Conservation (phyloP, 345 rosid species). For the Linum usitatissimum region DNA sequence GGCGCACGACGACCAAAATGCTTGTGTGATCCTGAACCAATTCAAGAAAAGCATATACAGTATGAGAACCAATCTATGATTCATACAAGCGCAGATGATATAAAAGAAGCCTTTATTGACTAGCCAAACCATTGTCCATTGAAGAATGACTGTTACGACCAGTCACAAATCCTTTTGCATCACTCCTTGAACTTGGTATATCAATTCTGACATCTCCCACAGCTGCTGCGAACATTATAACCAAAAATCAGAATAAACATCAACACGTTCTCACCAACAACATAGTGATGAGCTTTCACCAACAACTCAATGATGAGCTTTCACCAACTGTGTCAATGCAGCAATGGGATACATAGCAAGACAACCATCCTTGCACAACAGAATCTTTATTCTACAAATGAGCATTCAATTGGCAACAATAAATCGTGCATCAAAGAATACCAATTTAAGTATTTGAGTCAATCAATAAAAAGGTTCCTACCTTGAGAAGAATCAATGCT, state of each 20-base stretch:
- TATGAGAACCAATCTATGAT: background rate
- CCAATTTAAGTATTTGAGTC: background rate
- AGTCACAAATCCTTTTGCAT: background rate
- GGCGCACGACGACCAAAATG: slow-evolving; percentile 30
- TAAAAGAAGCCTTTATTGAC: background rate
- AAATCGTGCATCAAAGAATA: background rate
- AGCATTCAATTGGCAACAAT: background rate
- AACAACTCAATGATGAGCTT: background rate
- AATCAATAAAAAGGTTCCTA: background rate
- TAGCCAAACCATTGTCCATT: slow-evolving; percentile 2
- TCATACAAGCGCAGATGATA: background rate
- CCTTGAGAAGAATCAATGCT: slow-evolving; percentile 21
- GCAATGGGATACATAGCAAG: background rate
- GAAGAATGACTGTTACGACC: background rate
- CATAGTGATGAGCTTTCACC: background rate
- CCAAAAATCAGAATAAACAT: too few relatives aligned
- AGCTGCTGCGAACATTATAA: background rate
- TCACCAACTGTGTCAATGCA: background rate
- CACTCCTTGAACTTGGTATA: background rate
- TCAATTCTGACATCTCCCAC: background rate
- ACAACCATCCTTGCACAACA: background rate
- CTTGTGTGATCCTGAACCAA: slow-evolving; percentile 30
- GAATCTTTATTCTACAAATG: background rate
- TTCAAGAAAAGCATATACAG: background rate
- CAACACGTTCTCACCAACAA: too few relatives aligned